phyloP scores from a whole-genome alignment of 192 early-diverging fungal genomes.

The Backusella tarrabulga region DNA sequence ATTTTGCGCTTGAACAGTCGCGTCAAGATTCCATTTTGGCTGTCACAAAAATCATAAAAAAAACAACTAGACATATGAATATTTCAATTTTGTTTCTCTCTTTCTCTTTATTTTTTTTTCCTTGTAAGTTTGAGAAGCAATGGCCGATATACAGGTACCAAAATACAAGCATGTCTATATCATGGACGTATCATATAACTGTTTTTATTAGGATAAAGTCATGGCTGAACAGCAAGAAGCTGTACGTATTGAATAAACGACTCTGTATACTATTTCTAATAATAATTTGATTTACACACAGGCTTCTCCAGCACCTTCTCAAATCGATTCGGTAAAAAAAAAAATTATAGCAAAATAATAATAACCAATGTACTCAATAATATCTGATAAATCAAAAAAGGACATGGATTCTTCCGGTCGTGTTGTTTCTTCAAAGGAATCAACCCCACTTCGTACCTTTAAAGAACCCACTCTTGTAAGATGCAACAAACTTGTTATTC shows the following conservation, averaged over 20 bases:
- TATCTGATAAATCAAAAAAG: neutral
- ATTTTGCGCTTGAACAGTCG: neutral
- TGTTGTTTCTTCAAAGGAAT: slow-evolving; percentile 11
- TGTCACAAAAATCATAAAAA: neutral
- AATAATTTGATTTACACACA: neutral
- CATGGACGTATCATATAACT: neutral
- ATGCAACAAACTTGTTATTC: neutral
- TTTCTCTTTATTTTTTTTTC: neutral
- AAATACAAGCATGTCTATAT: neutral
- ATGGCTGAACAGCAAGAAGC: neutral
- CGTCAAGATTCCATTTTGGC: neutral
- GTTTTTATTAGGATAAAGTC: neutral
- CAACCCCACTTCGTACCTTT: slow-evolving; percentile 1
- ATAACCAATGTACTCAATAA: neutral
- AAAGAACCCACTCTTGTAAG: slow-evolving; percentile 10
- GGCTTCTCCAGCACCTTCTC: neutral
- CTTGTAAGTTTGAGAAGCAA: neutral
- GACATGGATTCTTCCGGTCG: neutral
- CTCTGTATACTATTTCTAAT: neutral
- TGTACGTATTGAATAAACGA: neutral
- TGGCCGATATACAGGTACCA: neutral
- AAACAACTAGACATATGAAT: neutral
- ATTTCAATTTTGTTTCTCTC: neutral
- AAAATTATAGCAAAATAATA: neutral
- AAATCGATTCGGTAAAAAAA: neutral